Base-by-base conservation (phyloP, 2,329 filamentous ascomycete genomes). In the Colletotrichum spinosum region DNA sequence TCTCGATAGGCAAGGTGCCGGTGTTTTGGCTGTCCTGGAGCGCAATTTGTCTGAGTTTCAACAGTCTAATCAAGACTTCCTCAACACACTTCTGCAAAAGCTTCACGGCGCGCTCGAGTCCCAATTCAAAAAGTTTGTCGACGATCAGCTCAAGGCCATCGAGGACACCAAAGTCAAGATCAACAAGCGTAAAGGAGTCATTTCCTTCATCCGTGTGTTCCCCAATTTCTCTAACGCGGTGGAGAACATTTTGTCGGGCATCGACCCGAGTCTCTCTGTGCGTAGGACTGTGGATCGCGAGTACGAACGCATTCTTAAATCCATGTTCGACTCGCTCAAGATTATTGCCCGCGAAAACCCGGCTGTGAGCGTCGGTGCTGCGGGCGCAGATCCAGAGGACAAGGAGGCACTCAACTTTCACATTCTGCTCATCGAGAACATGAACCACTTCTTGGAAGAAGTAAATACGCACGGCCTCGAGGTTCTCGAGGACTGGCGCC, bases 121-220 rank as follows among this genome's bases (percentile, higher is more conserved):
- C 2, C 87, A 92, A 3, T 97, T 97, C 80, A 89, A 86, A 67
- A 93, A 92, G 68, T 97, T 98, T 72, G 89, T 98, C 8, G 95
- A 98, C 70, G 93, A 97, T 69, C 96, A 99, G 76, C 92, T 98
- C 65, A 92, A 93, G 34, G 94, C 94, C 6, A 97, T 98, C 69
- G 96, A 98, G 79, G 96, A 98, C 67, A 98, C 94, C 44, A 98
- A 98, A 79, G 95, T 99, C 77, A 97, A 97, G 83, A 94, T 97
- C 79, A 97, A 97, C 83, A 98, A 98, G 83, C 91, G 96, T 70
- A 97, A 97, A 80, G 95, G 96, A 10, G 93, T 99, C 61, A 97
- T 98, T 72, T 90, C 90, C 13, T 98, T 98, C 77, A 95, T 98
- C 82, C 92, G 93, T 69, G 91, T 95, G 45, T 98, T 98, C 82